Conservation (phyloP, 345 rosid species). For the Passiflora organensis region DNA sequence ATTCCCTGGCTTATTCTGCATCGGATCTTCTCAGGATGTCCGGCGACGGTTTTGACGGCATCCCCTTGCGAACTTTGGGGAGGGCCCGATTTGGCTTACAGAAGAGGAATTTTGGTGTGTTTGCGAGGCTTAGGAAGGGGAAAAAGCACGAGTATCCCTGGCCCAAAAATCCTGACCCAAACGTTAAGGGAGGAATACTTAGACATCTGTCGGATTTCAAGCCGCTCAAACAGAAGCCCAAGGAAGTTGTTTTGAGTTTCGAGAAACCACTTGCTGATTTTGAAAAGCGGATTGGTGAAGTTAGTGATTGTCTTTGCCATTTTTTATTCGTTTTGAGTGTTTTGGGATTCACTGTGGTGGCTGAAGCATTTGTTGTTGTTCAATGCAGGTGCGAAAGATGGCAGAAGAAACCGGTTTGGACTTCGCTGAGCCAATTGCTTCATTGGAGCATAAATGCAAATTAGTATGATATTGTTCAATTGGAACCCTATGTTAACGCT, state of each 20-base stretch:
- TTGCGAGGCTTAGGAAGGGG: conserved; percentile 62
- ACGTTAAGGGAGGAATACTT: conserved; percentile 82
- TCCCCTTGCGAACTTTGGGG: conserved; percentile 54
- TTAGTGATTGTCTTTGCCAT: conserved; percentile 18
- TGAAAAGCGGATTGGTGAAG: conserved; percentile 83
- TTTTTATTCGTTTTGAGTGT: conserved; percentile 3
- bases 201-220: conserved; percentile 75
- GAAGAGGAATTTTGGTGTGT: conserved; percentile 32
- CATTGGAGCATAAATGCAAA: conserved; percentile 73
- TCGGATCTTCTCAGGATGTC: conserved; percentile 85
- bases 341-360: not conserved
- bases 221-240: conserved; percentile 62
- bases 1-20: conserved; percentile 46
- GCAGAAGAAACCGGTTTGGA: conserved; percentile 89
- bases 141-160: conserved; percentile 93
- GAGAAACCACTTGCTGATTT: conserved; percentile 82
- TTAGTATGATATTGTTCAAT: conserved; percentile 38
- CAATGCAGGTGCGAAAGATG: conserved; percentile 84
- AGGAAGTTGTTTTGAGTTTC: conserved; percentile 79
- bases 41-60: conserved; percentile 40
- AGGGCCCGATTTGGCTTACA: conserved; percentile 30
- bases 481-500: conserved; percentile 1
- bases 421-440: conserved; percentile 74
- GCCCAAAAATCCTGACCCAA: conserved; percentile 90
- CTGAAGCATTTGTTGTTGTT: conserved; percentile 14